phyloP scores from a whole-genome alignment of 1,139 yeast genomes.

The Taphrina pruni region DNA sequence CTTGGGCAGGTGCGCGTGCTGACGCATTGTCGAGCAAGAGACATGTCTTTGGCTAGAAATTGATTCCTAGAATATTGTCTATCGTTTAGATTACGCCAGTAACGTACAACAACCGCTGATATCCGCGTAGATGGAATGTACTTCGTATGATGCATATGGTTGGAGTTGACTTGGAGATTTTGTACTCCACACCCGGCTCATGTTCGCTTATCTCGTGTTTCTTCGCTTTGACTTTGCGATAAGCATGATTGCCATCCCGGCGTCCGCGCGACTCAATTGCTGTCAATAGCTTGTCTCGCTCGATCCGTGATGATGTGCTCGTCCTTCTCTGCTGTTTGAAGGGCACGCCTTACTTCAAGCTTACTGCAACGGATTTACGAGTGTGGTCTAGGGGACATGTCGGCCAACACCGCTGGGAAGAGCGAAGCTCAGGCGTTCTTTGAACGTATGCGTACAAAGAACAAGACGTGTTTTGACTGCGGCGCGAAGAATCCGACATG shows the following conservation, averaged over 20 bases:
- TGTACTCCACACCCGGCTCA: background rate
- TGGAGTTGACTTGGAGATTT: background rate
- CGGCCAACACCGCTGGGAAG: conserved; percentile 40
- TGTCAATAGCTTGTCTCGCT: background rate
- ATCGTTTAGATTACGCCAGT: no score
- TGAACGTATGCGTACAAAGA: conserved; percentile 36
- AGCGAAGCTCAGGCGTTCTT: conserved; percentile 41
- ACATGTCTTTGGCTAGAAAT: background rate
- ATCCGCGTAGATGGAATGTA: no score
- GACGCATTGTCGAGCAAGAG: background rate
- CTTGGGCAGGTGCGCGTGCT: no score
- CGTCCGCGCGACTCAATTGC: conserved; percentile 18
- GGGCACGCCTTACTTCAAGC: no score
- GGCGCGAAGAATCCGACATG: conserved; percentile 96
- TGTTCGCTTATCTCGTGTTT: no score
- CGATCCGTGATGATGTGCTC: no score
- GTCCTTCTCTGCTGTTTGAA: no score
- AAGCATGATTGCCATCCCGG: conserved; percentile 5
- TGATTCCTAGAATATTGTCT: background rate
- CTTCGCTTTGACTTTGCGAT: no score
- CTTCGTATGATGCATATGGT: no score
- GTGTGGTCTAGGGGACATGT: conserved; percentile 1
- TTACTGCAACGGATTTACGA: no score
- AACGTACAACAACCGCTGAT: no score
- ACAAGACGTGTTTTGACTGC: conserved; percentile 77